A percentile compares a stretch with the other conserved stretches of the same genome.
Conservation (phyloP, 2,329 filamentous ascomycete genomes). For the Arthroderma sp. region DNA sequence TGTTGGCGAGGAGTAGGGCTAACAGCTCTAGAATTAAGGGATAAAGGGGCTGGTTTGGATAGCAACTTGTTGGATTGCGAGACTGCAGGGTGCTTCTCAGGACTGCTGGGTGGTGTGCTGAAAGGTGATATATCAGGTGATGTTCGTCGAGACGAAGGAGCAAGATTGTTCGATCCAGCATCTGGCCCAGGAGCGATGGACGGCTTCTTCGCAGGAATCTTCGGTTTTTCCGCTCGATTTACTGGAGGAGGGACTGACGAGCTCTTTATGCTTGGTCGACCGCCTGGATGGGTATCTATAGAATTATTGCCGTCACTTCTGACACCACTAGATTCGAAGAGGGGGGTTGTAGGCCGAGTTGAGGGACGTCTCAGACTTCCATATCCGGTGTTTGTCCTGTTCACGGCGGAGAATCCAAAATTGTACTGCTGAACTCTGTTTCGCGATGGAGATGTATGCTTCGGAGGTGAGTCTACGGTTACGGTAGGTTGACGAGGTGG, state of each 20-base stretch:
- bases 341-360: conserved; percentile 22
- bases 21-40: neutral
- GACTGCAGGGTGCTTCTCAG: conserved; percentile 36
- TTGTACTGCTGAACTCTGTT: too few relatives aligned
- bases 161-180: conserved; percentile 12
- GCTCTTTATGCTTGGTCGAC: conserved; percentile 20
- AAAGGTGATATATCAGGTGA: conserved; percentile 57
- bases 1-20: conserved; percentile 5
- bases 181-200: conserved; percentile 25
- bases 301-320: conserved; percentile 18
- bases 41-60: neutral
- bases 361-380: conserved; percentile 3
- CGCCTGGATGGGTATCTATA: neutral
- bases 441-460: neutral
- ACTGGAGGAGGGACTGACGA: conserved; percentile 54
- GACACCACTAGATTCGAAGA: conserved; percentile 38
- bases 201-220: conserved; percentile 39
- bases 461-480: conserved; percentile 31
- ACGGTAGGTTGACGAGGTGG: conserved; percentile 30
- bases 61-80: neutral
- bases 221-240: conserved; percentile 69
- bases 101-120: conserved; percentile 68
- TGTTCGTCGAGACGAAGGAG: conserved; percentile 16
- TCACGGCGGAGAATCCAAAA: too few relatives aligned
- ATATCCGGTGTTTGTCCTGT: too few relatives aligned